Conservation (phyloP, 1,139 yeast genomes). For the Diutina ranongensis region DNA sequence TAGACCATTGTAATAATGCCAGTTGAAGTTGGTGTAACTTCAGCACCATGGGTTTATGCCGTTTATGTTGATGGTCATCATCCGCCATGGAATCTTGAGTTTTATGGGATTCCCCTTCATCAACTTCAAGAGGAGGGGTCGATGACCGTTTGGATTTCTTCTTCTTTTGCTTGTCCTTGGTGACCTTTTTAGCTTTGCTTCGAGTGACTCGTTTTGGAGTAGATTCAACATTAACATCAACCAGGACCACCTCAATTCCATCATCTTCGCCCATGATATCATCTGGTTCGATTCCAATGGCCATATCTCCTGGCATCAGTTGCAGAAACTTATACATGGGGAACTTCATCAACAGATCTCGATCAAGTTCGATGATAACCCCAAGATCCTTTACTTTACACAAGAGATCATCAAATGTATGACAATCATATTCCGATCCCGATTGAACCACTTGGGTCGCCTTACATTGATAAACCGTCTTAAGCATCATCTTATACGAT, state of each 20-base stretch:
- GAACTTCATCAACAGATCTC: background rate
- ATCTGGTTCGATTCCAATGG: background rate
- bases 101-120: background rate
- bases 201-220: background rate
- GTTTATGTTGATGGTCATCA: background rate
- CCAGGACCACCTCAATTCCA: conserved; percentile 3
- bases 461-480: background rate
- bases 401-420: background rate
- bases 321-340: background rate
- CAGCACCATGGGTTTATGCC: background rate
- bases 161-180: background rate
- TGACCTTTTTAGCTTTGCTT: background rate
- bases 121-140: too few species aligned
- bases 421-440: conserved; percentile 1
- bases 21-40: background rate
- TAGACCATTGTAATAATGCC: background rate
- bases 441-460: background rate
- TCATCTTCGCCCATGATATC: background rate
- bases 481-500: too few species aligned
- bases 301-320: background rate
- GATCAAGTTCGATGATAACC: background rate
- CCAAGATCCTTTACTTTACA: background rate
- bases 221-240: background rate
- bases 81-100: background rate
- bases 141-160: background rate